Conservation (phyloP, 148 eudicot genomes). For the Euryodendron excelsum region DNA sequence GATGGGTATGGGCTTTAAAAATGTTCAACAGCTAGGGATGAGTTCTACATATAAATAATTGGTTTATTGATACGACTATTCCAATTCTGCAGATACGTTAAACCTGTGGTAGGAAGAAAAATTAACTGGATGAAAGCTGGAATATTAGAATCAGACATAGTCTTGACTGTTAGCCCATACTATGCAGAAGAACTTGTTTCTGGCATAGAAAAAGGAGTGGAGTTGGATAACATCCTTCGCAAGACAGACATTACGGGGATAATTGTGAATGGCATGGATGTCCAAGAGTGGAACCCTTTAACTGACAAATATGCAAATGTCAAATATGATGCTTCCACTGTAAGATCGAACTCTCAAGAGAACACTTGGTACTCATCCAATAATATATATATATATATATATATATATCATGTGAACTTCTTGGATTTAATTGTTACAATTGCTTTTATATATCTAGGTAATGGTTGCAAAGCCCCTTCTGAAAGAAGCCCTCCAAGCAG, state of each 20-base stretch:
- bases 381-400: too few species aligned
- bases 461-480: constrained; percentile 74
- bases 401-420: too few species aligned
- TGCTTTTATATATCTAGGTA: constrained; percentile 43
- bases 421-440: too few species aligned
- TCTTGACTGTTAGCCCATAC: constrained; percentile 81
- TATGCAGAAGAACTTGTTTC: constrained; percentile 75
- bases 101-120: constrained; percentile 83
- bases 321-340: constrained; percentile 67
- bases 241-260: constrained; percentile 50
- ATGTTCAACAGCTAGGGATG: neutral
- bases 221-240: constrained; percentile 53
- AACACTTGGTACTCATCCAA: too few species aligned
- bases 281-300: constrained; percentile 85
- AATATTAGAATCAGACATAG: constrained; percentile 58
- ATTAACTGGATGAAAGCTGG: constrained; percentile 97
- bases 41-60: neutral
- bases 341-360: constrained; percentile 22
- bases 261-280: constrained; percentile 84
- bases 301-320: constrained; percentile 61
- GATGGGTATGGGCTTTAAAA: constrained; percentile 56
- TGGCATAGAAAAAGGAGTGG: constrained; percentile 68
- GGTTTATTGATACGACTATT: neutral
- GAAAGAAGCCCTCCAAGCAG: constrained; percentile 91
- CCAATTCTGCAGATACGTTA: constrained; percentile 45